phyloP scores from a whole-genome alignment of 78 protist genomes.

The Guillardia theta region DNA sequence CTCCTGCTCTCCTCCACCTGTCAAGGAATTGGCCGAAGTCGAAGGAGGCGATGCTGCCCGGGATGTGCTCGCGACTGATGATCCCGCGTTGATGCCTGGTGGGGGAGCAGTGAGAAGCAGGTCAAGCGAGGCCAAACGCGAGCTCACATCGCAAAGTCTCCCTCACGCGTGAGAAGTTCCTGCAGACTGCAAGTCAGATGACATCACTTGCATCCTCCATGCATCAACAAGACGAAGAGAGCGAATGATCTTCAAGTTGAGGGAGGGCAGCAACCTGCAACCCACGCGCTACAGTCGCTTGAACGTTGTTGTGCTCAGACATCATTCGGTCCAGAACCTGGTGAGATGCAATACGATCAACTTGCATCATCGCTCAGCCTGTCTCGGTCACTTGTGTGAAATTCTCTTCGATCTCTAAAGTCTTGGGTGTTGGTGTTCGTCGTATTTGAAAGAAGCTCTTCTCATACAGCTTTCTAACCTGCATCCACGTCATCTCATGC shows the following conservation, averaged over 20 bases:
- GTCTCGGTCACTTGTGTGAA: neutral
- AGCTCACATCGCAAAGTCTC: no score
- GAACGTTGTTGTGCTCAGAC: conserved; percentile 3
- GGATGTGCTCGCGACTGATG: neutral
- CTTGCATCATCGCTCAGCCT: neutral
- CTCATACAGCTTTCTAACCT: neutral
- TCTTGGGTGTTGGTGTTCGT: neutral
- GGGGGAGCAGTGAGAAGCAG: neutral
- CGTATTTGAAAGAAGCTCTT: neutral
- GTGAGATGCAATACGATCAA: neutral
- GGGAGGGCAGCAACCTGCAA: neutral
- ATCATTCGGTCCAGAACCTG: neutral
- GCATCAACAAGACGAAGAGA: neutral
- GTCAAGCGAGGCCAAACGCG: neutral
- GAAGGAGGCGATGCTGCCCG: neutral
- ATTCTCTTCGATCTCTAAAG: neutral
- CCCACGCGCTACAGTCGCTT: neutral
- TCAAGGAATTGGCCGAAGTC: conserved; percentile 32
- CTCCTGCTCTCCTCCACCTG: neutral
- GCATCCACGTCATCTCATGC: neutral
- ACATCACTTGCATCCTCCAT: neutral
- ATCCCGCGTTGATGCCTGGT: no score
- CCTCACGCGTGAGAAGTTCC: no score
- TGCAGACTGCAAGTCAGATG: neutral
- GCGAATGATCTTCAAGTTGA: neutral